Conservation (phyloP, 371 early-diverging fungal species). For the Mucor sp. region DNA sequence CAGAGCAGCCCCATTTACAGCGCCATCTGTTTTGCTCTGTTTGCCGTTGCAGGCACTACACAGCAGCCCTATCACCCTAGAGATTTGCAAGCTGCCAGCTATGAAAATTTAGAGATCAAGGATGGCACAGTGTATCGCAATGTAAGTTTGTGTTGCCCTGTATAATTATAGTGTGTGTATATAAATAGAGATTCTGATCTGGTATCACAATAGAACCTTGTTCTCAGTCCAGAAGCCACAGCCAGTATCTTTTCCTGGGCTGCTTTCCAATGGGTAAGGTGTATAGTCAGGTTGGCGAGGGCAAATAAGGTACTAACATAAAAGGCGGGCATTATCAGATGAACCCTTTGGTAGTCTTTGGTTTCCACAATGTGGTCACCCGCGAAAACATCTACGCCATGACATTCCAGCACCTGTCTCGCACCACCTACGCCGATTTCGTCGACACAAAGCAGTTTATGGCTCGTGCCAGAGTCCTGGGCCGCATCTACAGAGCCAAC, state of each 20-base stretch:
- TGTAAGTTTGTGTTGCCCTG: constrained; percentile 12
- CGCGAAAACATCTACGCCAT: constrained; percentile 34
- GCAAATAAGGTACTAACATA: neutral
- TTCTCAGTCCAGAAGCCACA: constrained; percentile 37
- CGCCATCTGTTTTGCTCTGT: neutral
- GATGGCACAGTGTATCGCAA: constrained; percentile 20
- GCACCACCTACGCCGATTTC: constrained; percentile 30
- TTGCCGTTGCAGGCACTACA: constrained; percentile 13
- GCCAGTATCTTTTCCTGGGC: constrained; percentile 44
- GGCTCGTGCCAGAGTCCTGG: constrained; percentile 11
- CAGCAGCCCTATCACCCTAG: constrained; percentile 38
- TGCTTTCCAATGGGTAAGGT: constrained; percentile 39
- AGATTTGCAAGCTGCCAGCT: constrained; percentile 21
- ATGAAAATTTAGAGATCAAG: constrained; percentile 33
- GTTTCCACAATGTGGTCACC: constrained; percentile 24
- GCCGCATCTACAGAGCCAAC: constrained; percentile 32
- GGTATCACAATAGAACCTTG: constrained; percentile 16
- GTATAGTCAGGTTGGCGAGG: neutral
- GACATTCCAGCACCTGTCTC: constrained; percentile 34
- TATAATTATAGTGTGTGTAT: neutral
- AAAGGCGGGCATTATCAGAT: constrained; percentile 21
- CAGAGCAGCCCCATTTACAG: neutral
- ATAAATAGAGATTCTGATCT: neutral
- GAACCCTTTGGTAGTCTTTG: constrained; percentile 35
- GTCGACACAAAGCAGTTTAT: constrained; percentile 1